Percentiles rank a stretch among this genome's conserved stretches.
These are phyloP conservation scores for Schwanniomyces sp. DNA, from an alignment of 805 yeast species.

Conservation along the genomic window DNA sequence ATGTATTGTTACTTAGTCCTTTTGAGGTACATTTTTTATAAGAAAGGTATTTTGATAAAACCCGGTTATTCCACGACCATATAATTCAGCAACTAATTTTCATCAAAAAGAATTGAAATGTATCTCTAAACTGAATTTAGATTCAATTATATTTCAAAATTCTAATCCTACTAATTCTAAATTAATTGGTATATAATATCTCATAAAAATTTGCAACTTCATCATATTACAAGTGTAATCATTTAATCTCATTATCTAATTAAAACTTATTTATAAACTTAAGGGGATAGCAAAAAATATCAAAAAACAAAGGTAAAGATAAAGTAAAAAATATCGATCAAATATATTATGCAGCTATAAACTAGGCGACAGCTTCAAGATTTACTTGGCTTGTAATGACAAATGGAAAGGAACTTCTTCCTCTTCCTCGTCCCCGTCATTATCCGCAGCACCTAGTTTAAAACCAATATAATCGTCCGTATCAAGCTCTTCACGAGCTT, in stretches of 20 bases:
- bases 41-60: not conserved
- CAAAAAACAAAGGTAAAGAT: not conserved
- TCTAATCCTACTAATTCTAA: too few species aligned
- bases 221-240: too few species aligned
- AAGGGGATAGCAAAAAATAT: not conserved
- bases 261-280: not conserved
- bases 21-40: not conserved
- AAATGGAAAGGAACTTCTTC: conserved; percentile 42
- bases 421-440: conserved; percentile 41
- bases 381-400: conserved; percentile 46
- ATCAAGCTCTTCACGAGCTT: conserved; percentile 66
- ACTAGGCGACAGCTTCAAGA: conserved; percentile 9
- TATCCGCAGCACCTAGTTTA: conserved; percentile 45
- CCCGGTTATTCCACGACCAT: not conserved
- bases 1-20: not conserved
- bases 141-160: too few species aligned
- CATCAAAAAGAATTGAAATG: too few species aligned
- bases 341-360: not conserved
- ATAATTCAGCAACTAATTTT: not conserved
- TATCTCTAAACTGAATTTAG: too few species aligned
- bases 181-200: too few species aligned
- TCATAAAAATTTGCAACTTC: too few species aligned
- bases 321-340: not conserved
- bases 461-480: conserved; percentile 77
- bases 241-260: not conserved